Evolutionary conservation across 345 rosid species (phyloP), one percentile per base, ranked within the genome.

Genomic region (Anacardium occidentale): DNA sequence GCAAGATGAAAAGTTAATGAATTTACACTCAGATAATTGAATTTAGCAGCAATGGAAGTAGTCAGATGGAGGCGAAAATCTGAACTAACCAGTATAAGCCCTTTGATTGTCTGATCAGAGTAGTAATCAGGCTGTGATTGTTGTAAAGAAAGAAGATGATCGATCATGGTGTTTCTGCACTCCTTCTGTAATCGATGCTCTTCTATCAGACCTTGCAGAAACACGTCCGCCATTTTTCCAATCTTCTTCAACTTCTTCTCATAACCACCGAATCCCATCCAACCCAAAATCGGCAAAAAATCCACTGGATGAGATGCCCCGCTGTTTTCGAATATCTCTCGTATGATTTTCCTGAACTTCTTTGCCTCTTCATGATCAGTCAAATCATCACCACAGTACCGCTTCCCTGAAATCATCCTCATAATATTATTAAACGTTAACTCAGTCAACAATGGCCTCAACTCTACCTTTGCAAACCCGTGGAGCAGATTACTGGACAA

Each of bases 91-190:
- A 73, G 3, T 14, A 74, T 15, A 9, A 83, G 77, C 6, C 88
- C 86, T 79, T 88, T 86, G 77, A 86, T 86, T 29, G 75, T 81
- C 17, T 77, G 75, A 71, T 88, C 89, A 0, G 75, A 72, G 72
- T 87, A 83, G 70, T 76, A 68, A 2, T 81, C 79, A n/a, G 88
- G 85, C 25, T 84, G 71, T 0, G 83, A 76, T 15, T 81, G 74
- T 52, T 84, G 89, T 62, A 80, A 68, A 18, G 76, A 59, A 12
- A 89, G 82, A 10, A 91, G 45, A 71, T 81, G 90, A 74, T 75
- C 55, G 18, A 89, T 79, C 89, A 86, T 74, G 3, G 77, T 82
- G 7, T 80, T 73, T 15, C 17, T 20, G 3, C 47, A 18, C 18
- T 48, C 32, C 51, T 21, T 24, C 37, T 59, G 62, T n/a, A 4